These are phyloP conservation scores for Candida germanica DNA, from an alignment of 805 yeast genomes.

Conservation along the genomic window DNA sequence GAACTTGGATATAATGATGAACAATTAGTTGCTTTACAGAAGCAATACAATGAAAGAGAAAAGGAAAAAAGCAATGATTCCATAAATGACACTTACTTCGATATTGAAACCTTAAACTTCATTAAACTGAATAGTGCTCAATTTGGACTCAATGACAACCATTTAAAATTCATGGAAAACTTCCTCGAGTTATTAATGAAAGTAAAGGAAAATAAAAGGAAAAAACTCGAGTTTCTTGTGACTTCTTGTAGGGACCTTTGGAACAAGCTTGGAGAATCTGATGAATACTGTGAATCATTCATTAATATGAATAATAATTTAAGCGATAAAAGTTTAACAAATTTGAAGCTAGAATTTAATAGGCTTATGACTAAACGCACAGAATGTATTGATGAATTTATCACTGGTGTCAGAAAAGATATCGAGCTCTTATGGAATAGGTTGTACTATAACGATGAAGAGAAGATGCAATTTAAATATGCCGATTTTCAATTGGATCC, in stretches of 20 bases:
- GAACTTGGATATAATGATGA: slow-evolving; percentile 30
- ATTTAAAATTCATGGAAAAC: slow-evolving; percentile 28
- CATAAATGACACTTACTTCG: slow-evolving; percentile 30
- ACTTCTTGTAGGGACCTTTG: slow-evolving; percentile 50
- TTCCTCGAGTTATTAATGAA: slow-evolving; percentile 29
- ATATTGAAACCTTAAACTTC: slow-evolving; percentile 34
- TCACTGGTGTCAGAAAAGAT: slow-evolving; percentile 55
- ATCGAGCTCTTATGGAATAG: slow-evolving; percentile 62
- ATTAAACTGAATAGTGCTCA: slow-evolving; percentile 35
- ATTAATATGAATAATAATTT: slow-evolving; percentile 45
- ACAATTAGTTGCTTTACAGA: slow-evolving; percentile 32
- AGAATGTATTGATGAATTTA: slow-evolving; percentile 64
- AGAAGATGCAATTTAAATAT: slow-evolving; percentile 47
- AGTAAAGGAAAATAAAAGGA: slow-evolving; percentile 33
- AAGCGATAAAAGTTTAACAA: slow-evolving; percentile 44
- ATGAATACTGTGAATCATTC: slow-evolving; percentile 40
- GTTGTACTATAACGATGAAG: slow-evolving; percentile 54
- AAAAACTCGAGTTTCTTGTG: slow-evolving; percentile 32
- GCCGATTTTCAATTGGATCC: slow-evolving; percentile 25
- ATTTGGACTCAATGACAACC: slow-evolving; percentile 37
- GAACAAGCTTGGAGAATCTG: slow-evolving; percentile 52
- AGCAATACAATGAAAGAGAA: slow-evolving; percentile 18
- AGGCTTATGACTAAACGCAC: slow-evolving; percentile 60
- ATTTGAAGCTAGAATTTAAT: slow-evolving; percentile 53
- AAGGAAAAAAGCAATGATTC: slow-evolving; percentile 9